phyloP scores from a whole-genome alignment of 2,329 filamentous ascomycete genomes.

The Ophiostoma sp. region DNA sequence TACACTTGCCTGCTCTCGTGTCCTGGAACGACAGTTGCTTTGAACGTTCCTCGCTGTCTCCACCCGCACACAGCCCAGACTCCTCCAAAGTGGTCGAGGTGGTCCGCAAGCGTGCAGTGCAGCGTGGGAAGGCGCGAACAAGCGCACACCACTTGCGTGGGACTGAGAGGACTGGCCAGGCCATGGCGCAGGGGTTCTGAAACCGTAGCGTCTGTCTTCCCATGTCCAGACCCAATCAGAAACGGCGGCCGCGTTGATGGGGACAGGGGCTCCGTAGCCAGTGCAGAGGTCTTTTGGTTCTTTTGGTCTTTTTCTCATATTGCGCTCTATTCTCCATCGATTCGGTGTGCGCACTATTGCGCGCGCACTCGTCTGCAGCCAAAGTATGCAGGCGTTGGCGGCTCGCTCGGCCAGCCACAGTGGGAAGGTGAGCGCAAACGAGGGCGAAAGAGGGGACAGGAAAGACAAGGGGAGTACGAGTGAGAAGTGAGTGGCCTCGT shows the following conservation, averaged over 20 bases:
- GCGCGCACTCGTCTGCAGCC: not conserved
- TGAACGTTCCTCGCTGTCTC: not conserved
- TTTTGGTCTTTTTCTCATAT: not conserved
- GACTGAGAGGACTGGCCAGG: slow-evolving; percentile 1
- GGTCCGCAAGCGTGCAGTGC: not conserved
- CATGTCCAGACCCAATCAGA: slow-evolving; percentile 20
- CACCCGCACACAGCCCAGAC: not conserved
- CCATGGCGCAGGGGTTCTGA: slow-evolving; percentile 26
- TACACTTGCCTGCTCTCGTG: not conserved
- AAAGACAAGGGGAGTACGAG: not conserved
- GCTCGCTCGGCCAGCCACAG: slow-evolving; percentile 3
- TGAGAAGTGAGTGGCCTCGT: not conserved
- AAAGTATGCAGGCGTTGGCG: slow-evolving; percentile 3
- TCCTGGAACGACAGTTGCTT: slow-evolving; percentile 2
- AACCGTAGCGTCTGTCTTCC: slow-evolving; percentile 24
- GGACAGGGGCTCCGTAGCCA: slow-evolving; percentile 17
- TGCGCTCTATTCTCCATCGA: not conserved
- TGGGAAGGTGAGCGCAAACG: not conserved
- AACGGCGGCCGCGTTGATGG: slow-evolving; percentile 14
- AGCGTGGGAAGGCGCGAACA: not conserved
- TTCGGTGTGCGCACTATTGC: not conserved
- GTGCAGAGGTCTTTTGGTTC: not conserved
- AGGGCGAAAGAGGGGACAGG: not conserved
- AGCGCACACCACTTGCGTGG: not conserved
- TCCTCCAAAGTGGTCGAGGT: too few relatives aligned